phyloP scores from a whole-genome alignment of 805 yeast species.

The Lipomyces spencermartinsiae region DNA sequence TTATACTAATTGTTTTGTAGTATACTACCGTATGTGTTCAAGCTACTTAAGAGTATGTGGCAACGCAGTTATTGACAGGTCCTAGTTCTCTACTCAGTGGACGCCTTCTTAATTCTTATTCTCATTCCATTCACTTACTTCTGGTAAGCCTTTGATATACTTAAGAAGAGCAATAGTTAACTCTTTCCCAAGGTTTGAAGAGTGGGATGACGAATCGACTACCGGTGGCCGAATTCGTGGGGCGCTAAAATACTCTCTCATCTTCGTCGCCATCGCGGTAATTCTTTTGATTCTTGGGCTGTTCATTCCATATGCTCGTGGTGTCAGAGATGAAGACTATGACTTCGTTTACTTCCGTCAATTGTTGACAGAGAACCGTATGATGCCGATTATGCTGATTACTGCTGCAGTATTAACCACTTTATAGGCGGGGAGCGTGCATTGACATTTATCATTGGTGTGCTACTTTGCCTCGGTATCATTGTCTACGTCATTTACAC shows the following conservation, averaged over 20 bases:
- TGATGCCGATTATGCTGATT: neutral
- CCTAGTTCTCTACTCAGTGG: conserved; percentile 38
- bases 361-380: conserved; percentile 34
- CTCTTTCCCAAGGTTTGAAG: conserved; percentile 33
- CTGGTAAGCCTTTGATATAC: conserved; percentile 29
- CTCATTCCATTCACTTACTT: conserved; percentile 41
- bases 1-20: conserved; percentile 7
- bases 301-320: conserved; percentile 37
- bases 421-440: conserved; percentile 34
- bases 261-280: conserved; percentile 28
- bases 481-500: conserved; percentile 37
- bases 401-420: neutral
- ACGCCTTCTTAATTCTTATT: conserved; percentile 36
- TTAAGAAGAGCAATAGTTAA: neutral
- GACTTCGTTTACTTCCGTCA: conserved; percentile 35
- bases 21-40: conserved; percentile 29
- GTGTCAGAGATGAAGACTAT: conserved; percentile 32
- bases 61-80: neutral
- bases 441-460: conserved; percentile 37
- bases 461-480: conserved; percentile 35
- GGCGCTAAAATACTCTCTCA: conserved; percentile 34
- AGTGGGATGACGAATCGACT: conserved; percentile 39
- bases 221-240: conserved; percentile 30
- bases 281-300: conserved; percentile 35
- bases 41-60: neutral